Evolutionary conservation across 2,329 filamentous ascomycete genomes (phyloP), one percentile per base, ranked within the genome.

Genomic region (Aspergillus jensenii): DNA sequence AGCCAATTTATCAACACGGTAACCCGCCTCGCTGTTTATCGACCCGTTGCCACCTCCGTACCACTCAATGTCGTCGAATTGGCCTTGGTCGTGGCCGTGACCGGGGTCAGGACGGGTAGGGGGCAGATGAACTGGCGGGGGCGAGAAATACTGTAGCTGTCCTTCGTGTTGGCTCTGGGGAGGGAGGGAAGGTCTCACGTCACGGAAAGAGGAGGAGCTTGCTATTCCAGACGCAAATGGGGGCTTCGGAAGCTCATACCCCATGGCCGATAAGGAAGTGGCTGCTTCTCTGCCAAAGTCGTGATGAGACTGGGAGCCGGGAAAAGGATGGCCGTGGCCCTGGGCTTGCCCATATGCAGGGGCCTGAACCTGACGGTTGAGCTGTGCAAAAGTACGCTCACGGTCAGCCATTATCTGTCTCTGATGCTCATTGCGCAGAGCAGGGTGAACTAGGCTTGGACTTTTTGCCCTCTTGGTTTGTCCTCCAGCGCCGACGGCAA

Each of bases 401-500:
- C 55, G 59, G 9, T 58, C 51, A 4, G 31, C 37, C 47, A 62
- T 53, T 23, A 56, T 45, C 35, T 52, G 37, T 12, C 23, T 47
- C 44, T 62, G 60, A 4, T 52, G 43, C 3, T 58, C 35, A 40
- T 44, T 60, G 37, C 60, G 60, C 8, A 60, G 52, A 6, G 54
- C 51, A 8, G 60, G 60, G 8, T 62, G 60, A 17, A 62, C 40
- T 19, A 50, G 35, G 35, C 54, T 59, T 17, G 60, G 60, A 35
- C 55, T 56, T 17, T 52, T 21, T 46, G 51, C 39, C n/a, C 45
- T 52, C 12, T 25, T 35, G 15, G 47, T 49, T 48, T 53, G 50
- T 23, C 3, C 31, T 4, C 41, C 51, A 14, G 23, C 25, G 37
- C 14, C 23, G 39, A 39, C 19, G 33, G 11, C 40, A 41, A 12